Conservation (phyloP, 257 asterid species). For the Gentiana straminea region DNA sequence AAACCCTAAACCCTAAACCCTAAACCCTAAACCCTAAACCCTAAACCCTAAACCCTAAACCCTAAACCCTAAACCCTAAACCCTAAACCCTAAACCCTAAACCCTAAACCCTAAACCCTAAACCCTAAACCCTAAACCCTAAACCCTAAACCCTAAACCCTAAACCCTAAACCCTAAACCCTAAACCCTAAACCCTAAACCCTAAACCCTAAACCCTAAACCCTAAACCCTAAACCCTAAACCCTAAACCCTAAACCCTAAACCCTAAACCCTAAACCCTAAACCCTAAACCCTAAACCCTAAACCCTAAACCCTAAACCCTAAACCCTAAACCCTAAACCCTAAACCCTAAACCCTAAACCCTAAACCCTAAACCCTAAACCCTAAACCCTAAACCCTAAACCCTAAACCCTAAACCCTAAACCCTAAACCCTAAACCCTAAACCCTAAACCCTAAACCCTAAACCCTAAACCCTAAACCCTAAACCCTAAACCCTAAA, state of each 20-base stretch:
- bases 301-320: background rate
- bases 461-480: slow-evolving; percentile 1
- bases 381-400: slow-evolving; percentile 1
- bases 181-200: slow-evolving; percentile 9
- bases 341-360: slow-evolving; percentile 4
- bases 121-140: background rate
- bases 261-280: slow-evolving; percentile 25
- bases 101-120: too few relatives aligned
- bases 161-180: slow-evolving; percentile 12
- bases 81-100: too few relatives aligned
- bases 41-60: too few relatives aligned
- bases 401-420: background rate
- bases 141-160: slow-evolving; percentile 23
- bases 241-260: slow-evolving; percentile 18
- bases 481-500: slow-evolving; percentile 5
- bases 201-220: slow-evolving; percentile 23
- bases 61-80: too few relatives aligned
- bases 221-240: slow-evolving; percentile 23
- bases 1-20: too few relatives aligned
- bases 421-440: slow-evolving; percentile 1
- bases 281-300: slow-evolving; percentile 19
- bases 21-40: too few relatives aligned
- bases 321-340: slow-evolving; percentile 1
- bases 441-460: slow-evolving; percentile 7
- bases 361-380: slow-evolving; percentile 7